Percentiles rank a stretch among this genome's conserved stretches.
Evolutionary conservation across 305 asterid species (phyloP).

Genomic region (Caryopteris hybrid): DNA sequence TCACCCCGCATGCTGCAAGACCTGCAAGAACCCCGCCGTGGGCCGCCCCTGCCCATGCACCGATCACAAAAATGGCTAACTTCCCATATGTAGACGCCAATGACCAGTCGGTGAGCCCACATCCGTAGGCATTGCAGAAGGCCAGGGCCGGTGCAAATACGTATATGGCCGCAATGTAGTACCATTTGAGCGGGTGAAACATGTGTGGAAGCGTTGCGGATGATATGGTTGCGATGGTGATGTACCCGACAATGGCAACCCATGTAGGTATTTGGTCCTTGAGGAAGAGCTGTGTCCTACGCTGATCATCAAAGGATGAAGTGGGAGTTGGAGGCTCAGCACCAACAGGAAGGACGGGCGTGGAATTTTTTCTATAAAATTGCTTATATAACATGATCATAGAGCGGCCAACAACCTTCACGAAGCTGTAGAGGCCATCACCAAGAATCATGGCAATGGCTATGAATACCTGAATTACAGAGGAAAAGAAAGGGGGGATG

Average conservation of each 20-base stretch:
- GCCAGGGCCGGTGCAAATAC: constrained; percentile 74
- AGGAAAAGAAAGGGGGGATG: neutral
- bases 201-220: constrained; percentile 62
- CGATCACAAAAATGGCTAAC: constrained; percentile 75
- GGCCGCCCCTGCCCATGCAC: constrained; percentile 83
- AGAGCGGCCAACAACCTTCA: constrained; percentile 69
- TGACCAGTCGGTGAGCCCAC: constrained; percentile 95
- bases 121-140: constrained; percentile 93
- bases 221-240: constrained; percentile 54
- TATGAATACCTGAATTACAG: constrained; percentile 67
- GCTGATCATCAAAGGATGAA: constrained; percentile 58
- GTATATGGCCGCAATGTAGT: constrained; percentile 61
- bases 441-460: constrained; percentile 96
- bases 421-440: constrained; percentile 90
- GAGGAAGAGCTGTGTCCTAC: constrained; percentile 64
- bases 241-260: constrained; percentile 66
- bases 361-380: constrained; percentile 27
- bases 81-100: constrained; percentile 89
- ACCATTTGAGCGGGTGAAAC: constrained; percentile 79
- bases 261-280: constrained; percentile 79
- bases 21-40: constrained; percentile 95
- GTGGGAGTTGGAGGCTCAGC: constrained; percentile 30
- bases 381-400: constrained; percentile 53
- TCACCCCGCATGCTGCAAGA: constrained; percentile 90
- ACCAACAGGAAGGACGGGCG: constrained; percentile 48